Conservation (phyloP, 495 filamentous ascomycete species). For the Darksidea phi region DNA sequence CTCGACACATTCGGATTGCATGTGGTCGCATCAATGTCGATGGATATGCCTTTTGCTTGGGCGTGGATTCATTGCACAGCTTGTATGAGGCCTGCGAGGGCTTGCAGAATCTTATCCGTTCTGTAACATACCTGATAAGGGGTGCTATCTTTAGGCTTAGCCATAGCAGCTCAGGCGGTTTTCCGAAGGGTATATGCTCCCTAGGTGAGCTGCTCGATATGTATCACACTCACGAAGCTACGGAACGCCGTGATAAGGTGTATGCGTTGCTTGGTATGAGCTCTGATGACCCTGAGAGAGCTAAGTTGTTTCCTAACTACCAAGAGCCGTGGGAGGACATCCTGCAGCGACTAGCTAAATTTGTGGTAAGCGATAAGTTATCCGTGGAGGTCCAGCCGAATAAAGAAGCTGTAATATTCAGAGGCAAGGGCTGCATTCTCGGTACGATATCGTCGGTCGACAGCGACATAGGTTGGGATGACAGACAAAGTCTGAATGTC, state of each 20-base stretch:
- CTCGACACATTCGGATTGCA: conserved; percentile 35
- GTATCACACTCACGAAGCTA: conserved; percentile 41
- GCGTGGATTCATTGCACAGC: not conserved
- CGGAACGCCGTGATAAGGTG: conserved; percentile 40
- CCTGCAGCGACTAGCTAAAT: conserved; percentile 21
- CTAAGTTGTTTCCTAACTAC: conserved; percentile 32
- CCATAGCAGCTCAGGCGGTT: not conserved
- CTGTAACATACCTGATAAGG: not conserved
- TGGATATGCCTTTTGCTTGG: conserved; percentile 14
- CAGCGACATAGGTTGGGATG: not conserved
- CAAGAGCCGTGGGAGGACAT: conserved; percentile 28
- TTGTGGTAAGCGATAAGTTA: conserved; percentile 17
- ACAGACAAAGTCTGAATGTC: not conserved
- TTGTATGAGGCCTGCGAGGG: not conserved
- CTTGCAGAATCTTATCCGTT: not conserved
- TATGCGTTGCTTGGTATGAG: conserved; percentile 45
- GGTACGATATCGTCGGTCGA: not conserved
- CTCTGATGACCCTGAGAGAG: conserved; percentile 26
- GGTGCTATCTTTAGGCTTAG: not conserved
- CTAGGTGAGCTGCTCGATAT: conserved; percentile 43
- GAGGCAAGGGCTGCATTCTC: not conserved
- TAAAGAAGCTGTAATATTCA: not conserved
- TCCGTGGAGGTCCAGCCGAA: not conserved
- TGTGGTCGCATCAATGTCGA: conserved; percentile 38
- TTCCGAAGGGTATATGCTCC: no score